Evolutionary conservation across 2,329 filamentous ascomycete species (phyloP).

Genomic region (Leptographium wingfieldii): DNA sequence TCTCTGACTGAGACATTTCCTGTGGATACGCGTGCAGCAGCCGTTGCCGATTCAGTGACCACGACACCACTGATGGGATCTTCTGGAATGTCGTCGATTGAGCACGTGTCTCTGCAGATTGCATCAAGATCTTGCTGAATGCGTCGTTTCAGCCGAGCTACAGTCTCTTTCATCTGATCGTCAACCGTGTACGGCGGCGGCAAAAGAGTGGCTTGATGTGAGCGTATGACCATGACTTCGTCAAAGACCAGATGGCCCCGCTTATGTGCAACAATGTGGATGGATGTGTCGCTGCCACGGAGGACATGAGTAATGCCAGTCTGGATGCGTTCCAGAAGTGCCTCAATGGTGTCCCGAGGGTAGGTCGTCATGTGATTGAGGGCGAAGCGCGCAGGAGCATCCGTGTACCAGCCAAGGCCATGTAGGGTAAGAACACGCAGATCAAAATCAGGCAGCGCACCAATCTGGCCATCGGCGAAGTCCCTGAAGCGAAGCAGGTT

Average conservation of each 20-base stretch:
- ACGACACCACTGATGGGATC: constrained; percentile 2
- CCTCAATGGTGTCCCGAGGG: constrained; percentile 31
- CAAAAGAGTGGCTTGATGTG: constrained; percentile 18
- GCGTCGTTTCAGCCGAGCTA: constrained; percentile 29
- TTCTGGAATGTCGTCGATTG: constrained; percentile 24
- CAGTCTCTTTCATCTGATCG: constrained; percentile 24
- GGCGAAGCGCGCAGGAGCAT: constrained; percentile 32
- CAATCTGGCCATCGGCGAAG: constrained; percentile 27
- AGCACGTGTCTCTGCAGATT: constrained; percentile 39
- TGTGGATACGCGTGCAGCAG: neutral
- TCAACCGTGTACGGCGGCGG: constrained; percentile 22
- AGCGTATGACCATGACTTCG: constrained; percentile 30
- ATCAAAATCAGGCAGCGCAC: constrained; percentile 33
- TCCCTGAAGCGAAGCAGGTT: constrained; percentile 25
- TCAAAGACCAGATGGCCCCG: constrained; percentile 40
- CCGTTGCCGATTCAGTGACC: neutral
- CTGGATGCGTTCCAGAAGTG: constrained; percentile 37
- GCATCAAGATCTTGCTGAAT: constrained; percentile 35
- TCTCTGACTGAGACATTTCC: neutral
- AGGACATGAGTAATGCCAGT: constrained; percentile 36
- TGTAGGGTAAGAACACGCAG: constrained; percentile 33
- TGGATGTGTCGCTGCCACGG: constrained; percentile 30
- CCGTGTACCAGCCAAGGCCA: constrained; percentile 31
- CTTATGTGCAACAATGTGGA: constrained; percentile 36
- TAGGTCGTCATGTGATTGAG: constrained; percentile 29